Evolutionary conservation across 2,329 filamentous ascomycete species (phyloP).

Genomic region (Fusarium sp.): DNA sequence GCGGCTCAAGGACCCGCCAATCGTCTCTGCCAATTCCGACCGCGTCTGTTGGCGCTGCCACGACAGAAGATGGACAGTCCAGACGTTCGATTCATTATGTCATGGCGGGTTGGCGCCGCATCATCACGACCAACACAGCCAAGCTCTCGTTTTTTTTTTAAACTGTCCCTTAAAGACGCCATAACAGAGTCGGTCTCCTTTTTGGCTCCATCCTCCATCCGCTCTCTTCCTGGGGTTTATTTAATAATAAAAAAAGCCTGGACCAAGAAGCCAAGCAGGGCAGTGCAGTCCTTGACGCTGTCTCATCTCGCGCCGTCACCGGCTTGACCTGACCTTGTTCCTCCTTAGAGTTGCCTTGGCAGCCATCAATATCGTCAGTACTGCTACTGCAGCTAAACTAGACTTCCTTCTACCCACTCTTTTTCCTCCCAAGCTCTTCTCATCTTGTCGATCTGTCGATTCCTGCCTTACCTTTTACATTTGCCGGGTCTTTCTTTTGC

Average conservation of each 20-base stretch:
- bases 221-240: slow-evolving; percentile 10
- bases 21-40: slow-evolving; percentile 13
- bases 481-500: slow-evolving; percentile 32
- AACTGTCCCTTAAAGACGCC: neutral
- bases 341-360: slow-evolving; percentile 20
- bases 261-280: slow-evolving; percentile 39
- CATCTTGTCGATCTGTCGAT: slow-evolving; percentile 37
- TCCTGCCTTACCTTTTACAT: slow-evolving; percentile 21
- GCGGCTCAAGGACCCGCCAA: slow-evolving; percentile 37
- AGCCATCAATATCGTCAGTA: neutral
- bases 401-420: slow-evolving; percentile 22
- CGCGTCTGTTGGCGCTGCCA: neutral
- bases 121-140: slow-evolving; percentile 29
- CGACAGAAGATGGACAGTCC: neutral
- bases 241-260: slow-evolving; percentile 1
- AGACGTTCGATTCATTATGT: slow-evolving; percentile 34
- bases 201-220: neutral
- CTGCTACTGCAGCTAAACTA: neutral
- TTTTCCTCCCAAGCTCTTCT: slow-evolving; percentile 8
- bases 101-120: slow-evolving; percentile 36
- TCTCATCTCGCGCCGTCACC: slow-evolving; percentile 34
- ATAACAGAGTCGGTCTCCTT: slow-evolving; percentile 15
- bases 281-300: slow-evolving; percentile 32
- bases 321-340: neutral
- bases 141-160: slow-evolving; percentile 17